Evolutionary conservation across 2,329 filamentous ascomycete genomes (phyloP).

Genomic region (Ophiostoma sp.): DNA sequence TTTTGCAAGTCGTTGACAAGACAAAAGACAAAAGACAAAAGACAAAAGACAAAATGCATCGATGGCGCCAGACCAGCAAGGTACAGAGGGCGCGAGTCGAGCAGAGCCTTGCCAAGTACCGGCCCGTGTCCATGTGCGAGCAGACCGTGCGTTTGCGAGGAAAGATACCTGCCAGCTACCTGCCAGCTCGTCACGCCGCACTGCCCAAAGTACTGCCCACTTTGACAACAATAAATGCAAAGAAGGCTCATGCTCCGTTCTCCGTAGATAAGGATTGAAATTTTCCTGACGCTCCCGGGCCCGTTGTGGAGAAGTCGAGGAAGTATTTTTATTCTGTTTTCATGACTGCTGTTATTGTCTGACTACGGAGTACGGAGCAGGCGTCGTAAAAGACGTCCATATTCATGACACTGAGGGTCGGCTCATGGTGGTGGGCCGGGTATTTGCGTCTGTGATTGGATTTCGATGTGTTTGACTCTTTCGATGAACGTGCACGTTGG

Average conservation of each 20-base stretch:
- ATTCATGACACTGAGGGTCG: background rate
- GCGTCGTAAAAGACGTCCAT: too few relatives aligned
- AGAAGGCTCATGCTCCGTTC: background rate
- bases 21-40: too few relatives aligned
- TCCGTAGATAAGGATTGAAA: background rate
- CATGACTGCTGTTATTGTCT: background rate
- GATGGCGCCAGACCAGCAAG: background rate
- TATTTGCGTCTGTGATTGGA: too few relatives aligned
- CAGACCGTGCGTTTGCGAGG: background rate
- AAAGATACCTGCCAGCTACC: background rate
- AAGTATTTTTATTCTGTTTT: background rate
- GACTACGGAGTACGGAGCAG: background rate
- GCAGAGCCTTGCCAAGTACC: background rate
- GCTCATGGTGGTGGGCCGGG: background rate
- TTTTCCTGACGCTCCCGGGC: constrained; percentile 9
- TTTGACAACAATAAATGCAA: background rate
- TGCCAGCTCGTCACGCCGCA: background rate
- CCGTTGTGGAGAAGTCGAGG: constrained; percentile 9
- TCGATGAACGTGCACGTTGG: too few relatives aligned
- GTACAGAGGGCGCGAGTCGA: background rate
- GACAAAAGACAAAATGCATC: background rate
- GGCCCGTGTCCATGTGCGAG: background rate
- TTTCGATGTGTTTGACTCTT: background rate
- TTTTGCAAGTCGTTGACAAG: too few relatives aligned
- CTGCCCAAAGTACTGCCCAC: background rate